A percentile compares a stretch with the other conserved stretches of the same genome.
Conservation (phyloP, 495 filamentous ascomycete genomes). For the Xanthoparmelia taractica region DNA sequence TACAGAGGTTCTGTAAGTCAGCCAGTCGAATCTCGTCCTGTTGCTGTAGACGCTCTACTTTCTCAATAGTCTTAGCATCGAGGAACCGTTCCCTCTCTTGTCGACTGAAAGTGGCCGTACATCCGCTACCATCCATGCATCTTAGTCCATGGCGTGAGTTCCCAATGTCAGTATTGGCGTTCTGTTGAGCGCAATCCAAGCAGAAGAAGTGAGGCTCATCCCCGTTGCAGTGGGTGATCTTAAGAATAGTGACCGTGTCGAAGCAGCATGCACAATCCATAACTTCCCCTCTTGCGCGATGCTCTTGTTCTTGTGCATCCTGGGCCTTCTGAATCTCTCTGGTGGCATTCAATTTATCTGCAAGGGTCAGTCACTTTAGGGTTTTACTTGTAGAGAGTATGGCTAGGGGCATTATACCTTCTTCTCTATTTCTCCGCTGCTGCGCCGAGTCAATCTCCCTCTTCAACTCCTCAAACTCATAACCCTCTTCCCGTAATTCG, state of each 20-base stretch:
- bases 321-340: constrained; percentile 36
- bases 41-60: constrained; percentile 61
- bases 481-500: constrained; percentile 24
- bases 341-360: constrained; percentile 18
- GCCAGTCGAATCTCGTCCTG: constrained; percentile 58
- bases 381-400: background rate
- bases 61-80: constrained; percentile 46
- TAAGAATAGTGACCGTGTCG: constrained; percentile 53
- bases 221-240: constrained; percentile 59
- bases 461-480: constrained; percentile 24
- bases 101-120: constrained; percentile 43
- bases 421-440: constrained; percentile 27
- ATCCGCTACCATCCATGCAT: constrained; percentile 47
- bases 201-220: constrained; percentile 61
- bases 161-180: constrained; percentile 62
- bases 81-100: constrained; percentile 49
- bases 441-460: constrained; percentile 32
- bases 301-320: constrained; percentile 39
- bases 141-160: constrained; percentile 50
- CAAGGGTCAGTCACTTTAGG: background rate
- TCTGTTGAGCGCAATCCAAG: constrained; percentile 51
- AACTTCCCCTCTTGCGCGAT: constrained; percentile 34
- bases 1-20: constrained; percentile 55
- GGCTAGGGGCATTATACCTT: constrained; percentile 9
- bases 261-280: constrained; percentile 67